These are phyloP conservation scores for Botryotinia calthae DNA, from an alignment of 2,329 filamentous ascomycete species.

Conservation along the genomic window DNA sequence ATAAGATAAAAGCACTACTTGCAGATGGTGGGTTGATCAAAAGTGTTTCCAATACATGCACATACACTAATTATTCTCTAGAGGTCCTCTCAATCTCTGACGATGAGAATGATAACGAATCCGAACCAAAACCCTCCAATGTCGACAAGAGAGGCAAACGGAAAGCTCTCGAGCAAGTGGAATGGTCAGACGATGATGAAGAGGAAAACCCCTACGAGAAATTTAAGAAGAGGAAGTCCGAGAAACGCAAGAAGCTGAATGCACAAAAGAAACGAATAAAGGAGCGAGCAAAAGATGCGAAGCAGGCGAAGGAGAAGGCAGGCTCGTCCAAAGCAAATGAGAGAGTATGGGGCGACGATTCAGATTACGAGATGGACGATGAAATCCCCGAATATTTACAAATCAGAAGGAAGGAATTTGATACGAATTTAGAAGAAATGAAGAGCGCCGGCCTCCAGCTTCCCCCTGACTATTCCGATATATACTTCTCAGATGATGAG, in stretches of 20 bases:
- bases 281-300: constrained; percentile 45
- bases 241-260: constrained; percentile 51
- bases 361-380: constrained; percentile 36
- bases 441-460: constrained; percentile 69
- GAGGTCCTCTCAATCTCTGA: constrained; percentile 27
- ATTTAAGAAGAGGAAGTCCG: constrained; percentile 59
- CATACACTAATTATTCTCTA: constrained; percentile 25
- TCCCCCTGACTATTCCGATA: constrained; percentile 72
- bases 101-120: constrained; percentile 23
- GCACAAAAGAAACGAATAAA: constrained; percentile 47
- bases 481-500: constrained; percentile 74
- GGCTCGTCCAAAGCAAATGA: constrained; percentile 28
- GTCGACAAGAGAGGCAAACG: constrained; percentile 29
- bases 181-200: constrained; percentile 49
- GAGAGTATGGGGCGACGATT: constrained; percentile 34
- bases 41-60: not conserved
- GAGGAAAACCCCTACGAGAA: constrained; percentile 60
- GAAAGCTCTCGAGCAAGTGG: constrained; percentile 41
- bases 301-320: constrained; percentile 30
- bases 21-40: not conserved
- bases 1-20: constrained; percentile 1
- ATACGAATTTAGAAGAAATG: constrained; percentile 56
- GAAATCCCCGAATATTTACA: constrained; percentile 69
- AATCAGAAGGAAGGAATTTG: constrained; percentile 66
- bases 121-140: constrained; percentile 28